Base-by-base conservation (phyloP, 257 asterid species). In the Lantana camara region DNA sequence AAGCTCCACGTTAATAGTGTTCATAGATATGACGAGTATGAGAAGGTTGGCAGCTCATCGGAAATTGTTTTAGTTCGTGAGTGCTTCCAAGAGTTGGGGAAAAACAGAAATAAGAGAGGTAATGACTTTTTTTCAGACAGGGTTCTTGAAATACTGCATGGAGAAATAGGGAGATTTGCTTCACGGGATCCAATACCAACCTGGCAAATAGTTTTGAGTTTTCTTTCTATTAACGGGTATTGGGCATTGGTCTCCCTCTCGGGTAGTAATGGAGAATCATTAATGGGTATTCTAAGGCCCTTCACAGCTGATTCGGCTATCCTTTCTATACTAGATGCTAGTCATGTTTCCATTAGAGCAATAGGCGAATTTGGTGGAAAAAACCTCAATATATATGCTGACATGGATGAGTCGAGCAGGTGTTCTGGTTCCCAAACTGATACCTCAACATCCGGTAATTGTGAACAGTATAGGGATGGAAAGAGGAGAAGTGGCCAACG, bases 161-260 rank as follows among this genome's bases (percentile, higher is more conserved):
- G 54, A 49, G 96, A 77, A 66, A 73, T 73, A 72, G 79, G 80
- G 52, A 83, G 73, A 21, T 59, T 63, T 27, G 14, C 67, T 50
- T 56, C 9, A 34, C 55, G 61, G 65, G 77, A 71, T 70, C 68
- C 79, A 22, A 12, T 73, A 15, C 90, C 95, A 10, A 75, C 77
- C 59, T 93, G 99, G 97, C 90, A 85, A 80, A 81, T 90, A 64
- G 68, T 93, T 70, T 71, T 90, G 81, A 84, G 87, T 71, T 93
- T 85, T 80, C 86, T 93, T 30, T 72, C 82, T 54, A 59, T 22
- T 48, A 85, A 81, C 56, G 82, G 95, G 45, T 93, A 49, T 70
- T 81, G 83, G 71, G 97, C 89, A 56, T 53, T 69, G 44, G 84
- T 93, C 59, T 79, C 87, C 23, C 75, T 93, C 60, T 72, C 83